A percentile compares a stretch with the other conserved stretches of the same genome.
phyloP scores from a whole-genome alignment of 1,139 yeast genomes.

The Ogataea hybrid region DNA sequence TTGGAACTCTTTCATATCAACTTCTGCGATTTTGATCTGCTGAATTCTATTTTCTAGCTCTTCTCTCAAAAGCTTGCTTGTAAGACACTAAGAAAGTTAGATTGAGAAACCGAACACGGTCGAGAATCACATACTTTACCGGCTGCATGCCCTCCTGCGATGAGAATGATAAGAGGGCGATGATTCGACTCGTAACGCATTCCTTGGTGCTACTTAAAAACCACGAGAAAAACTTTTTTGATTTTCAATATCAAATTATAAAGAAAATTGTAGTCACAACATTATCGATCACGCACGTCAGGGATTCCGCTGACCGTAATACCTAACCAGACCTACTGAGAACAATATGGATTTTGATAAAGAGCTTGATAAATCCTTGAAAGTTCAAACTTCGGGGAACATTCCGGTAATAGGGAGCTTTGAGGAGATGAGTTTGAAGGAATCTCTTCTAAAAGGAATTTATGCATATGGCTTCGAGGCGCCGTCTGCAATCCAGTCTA shows the following conservation, averaged over 20 bases:
- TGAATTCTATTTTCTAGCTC: slow-evolving; percentile 28
- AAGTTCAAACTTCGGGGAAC: slow-evolving; percentile 61
- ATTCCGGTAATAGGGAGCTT: slow-evolving; percentile 67
- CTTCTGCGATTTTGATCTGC: slow-evolving; percentile 34
- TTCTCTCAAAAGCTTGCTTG: slow-evolving; percentile 20
- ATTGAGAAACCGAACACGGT: too few species aligned
- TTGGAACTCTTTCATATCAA: slow-evolving; percentile 37
- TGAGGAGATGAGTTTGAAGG: slow-evolving; percentile 77
- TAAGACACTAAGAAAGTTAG: too few species aligned
- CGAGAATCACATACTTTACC: too few species aligned
- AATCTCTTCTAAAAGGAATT: slow-evolving; percentile 59
- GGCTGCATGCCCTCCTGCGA: slow-evolving; percentile 30
- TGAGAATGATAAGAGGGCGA: slow-evolving; percentile 23
- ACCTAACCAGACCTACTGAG: too few species aligned
- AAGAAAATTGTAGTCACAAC: too few species aligned
- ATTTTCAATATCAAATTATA: too few species aligned
- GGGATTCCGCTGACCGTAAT: too few species aligned
- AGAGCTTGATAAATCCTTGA: slow-evolving; percentile 54
- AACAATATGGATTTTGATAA: slow-evolving; percentile 51
- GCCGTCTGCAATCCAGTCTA: slow-evolving; percentile 93
- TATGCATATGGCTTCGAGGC: slow-evolving; percentile 91
- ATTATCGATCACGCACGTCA: too few species aligned
- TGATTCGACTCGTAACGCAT: background rate
- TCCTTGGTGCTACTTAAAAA: too few species aligned
- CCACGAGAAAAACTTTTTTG: too few species aligned